Evolutionary conservation across 73 alveolate species (phyloP).

Genomic region (Paramecium primaurelia): DNA sequence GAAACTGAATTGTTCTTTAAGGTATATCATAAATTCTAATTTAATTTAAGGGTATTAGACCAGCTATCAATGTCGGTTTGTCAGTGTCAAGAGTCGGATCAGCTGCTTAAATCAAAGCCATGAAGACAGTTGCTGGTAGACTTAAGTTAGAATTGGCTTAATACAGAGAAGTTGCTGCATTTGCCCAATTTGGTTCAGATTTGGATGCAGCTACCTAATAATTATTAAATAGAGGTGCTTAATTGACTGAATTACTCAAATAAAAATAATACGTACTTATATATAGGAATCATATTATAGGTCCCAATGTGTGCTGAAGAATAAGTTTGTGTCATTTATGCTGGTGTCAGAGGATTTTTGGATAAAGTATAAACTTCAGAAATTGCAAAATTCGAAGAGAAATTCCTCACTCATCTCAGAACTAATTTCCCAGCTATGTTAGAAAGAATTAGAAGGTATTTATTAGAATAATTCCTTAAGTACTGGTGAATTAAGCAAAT

Average conservation of each 20-base stretch:
- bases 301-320: slow-evolving; percentile 91
- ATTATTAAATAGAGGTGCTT: slow-evolving; percentile 91
- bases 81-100: slow-evolving; percentile 98
- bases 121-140: slow-evolving; percentile 96
- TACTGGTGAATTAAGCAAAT: slow-evolving; percentile 50
- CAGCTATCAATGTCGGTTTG: slow-evolving; percentile 98
- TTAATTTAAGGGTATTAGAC: slow-evolving; percentile 86
- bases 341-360: slow-evolving; percentile 96
- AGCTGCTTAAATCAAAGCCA: slow-evolving; percentile 97
- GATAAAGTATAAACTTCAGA: slow-evolving; percentile 87
- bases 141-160: slow-evolving; percentile 94
- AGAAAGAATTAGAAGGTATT: slow-evolving; percentile 71
- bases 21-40: not conserved
- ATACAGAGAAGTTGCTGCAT: slow-evolving; percentile 98
- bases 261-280: slow-evolving; percentile 81
- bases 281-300: not conserved
- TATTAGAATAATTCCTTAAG: not conserved
- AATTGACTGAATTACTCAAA: slow-evolving; percentile 87
- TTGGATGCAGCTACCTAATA: slow-evolving; percentile 96
- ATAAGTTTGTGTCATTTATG: slow-evolving; percentile 91
- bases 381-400: slow-evolving; percentile 80
- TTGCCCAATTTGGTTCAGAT: slow-evolving; percentile 97
- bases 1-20: slow-evolving; percentile 95
- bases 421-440: slow-evolving; percentile 78
- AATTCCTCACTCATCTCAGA: slow-evolving; percentile 73